Evolutionary conservation across 2,329 filamentous ascomycete genomes (phyloP).

Genomic region (Diaporthe caulivora): DNA sequence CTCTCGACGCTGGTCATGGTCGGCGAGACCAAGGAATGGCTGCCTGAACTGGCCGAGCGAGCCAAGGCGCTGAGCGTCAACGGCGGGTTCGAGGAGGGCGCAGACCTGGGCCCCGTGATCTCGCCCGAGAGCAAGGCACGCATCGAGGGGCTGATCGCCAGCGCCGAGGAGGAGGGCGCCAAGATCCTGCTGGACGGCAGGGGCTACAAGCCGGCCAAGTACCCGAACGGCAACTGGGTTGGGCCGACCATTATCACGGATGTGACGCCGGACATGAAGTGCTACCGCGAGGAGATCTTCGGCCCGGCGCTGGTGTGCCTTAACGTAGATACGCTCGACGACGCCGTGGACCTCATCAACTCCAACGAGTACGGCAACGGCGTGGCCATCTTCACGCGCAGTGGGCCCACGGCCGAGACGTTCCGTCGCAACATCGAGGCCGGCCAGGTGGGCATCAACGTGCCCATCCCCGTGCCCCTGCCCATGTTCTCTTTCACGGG

Average conservation of each 20-base stretch:
- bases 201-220: conserved; percentile 80
- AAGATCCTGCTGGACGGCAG: conserved; percentile 86
- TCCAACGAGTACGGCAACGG: conserved; percentile 90
- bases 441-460: conserved; percentile 88
- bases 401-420: conserved; percentile 79
- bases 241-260: conserved; percentile 86
- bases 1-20: conserved; percentile 86
- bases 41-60: conserved; percentile 80
- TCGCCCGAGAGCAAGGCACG: conserved; percentile 82
- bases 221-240: conserved; percentile 88
- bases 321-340: conserved; percentile 81
- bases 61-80: conserved; percentile 81
- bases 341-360: conserved; percentile 86
- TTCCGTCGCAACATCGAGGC: conserved; percentile 88
- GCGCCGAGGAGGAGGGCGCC: conserved; percentile 83
- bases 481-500: conserved; percentile 81
- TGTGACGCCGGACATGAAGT: conserved; percentile 84
- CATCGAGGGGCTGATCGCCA: conserved; percentile 81
- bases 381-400: conserved; percentile 85
- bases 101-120: conserved; percentile 87
- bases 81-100: conserved; percentile 83
- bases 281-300: conserved; percentile 89
- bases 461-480: conserved; percentile 79
- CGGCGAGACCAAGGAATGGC: conserved; percentile 87
- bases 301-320: conserved; percentile 87